A percentile compares a stretch with the other conserved stretches of the same genome.
These are phyloP conservation scores for Claviceps purpurea DNA, from an alignment of 2,329 filamentous ascomycete genomes.

Conservation along the genomic window DNA sequence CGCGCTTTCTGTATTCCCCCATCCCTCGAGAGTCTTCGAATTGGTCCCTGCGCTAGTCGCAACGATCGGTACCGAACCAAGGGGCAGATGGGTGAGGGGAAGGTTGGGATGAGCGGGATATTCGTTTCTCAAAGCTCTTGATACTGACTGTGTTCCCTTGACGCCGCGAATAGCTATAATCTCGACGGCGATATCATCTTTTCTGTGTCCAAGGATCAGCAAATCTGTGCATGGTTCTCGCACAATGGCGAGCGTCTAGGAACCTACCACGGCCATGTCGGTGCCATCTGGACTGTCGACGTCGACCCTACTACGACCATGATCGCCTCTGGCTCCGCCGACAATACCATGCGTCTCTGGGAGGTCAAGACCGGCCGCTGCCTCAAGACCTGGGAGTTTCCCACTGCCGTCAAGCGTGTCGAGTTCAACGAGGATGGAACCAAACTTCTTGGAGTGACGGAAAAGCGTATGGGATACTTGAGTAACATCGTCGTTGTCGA, in stretches of 20 bases:
- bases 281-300: conserved; percentile 97
- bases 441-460: conserved; percentile 83
- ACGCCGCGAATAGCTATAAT: conserved; percentile 51
- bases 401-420: conserved; percentile 92
- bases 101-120: background rate
- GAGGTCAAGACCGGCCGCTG: conserved; percentile 85
- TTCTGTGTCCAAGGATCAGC: conserved; percentile 90
- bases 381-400: conserved; percentile 96
- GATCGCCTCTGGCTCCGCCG: conserved; percentile 87
- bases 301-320: conserved; percentile 85
- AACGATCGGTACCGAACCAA: background rate
- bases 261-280: conserved; percentile 92
- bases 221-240: conserved; percentile 92
- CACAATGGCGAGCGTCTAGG: conserved; percentile 97
- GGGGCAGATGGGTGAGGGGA: background rate
- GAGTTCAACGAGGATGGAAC: conserved; percentile 93
- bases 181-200: conserved; percentile 94
- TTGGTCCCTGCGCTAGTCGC: background rate
- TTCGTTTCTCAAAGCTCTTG: background rate
- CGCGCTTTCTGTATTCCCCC: background rate
- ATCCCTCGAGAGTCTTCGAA: background rate
- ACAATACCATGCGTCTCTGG: conserved; percentile 97
- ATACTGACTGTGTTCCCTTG: conserved; percentile 1
- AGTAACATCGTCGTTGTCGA: conserved; percentile 89
- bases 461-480: conserved; percentile 95